These are phyloP conservation scores for Salinomyces thailandicus DNA, from an alignment of 2,329 filamentous ascomycete genomes.

Conservation along the genomic window DNA sequence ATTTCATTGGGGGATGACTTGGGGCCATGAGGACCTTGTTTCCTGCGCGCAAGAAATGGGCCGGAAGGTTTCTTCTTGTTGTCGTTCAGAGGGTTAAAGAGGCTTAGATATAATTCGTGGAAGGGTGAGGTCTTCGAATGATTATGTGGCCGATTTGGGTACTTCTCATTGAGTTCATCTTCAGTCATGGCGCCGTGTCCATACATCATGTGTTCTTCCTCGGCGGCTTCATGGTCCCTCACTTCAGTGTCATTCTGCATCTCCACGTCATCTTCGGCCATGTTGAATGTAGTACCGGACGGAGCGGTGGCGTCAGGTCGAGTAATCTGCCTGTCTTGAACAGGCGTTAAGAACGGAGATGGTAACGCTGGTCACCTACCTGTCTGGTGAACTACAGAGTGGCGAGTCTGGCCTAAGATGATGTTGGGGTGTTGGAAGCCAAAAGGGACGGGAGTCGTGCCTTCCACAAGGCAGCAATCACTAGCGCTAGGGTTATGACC, in stretches of 20 bases:
- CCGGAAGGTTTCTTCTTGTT: slow-evolving; percentile 63
- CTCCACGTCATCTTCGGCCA: slow-evolving; percentile 18
- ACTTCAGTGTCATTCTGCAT: slow-evolving; percentile 18
- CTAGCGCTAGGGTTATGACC: not conserved
- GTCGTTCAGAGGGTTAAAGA: slow-evolving; percentile 74
- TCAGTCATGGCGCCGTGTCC: slow-evolving; percentile 33
- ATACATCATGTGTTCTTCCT: slow-evolving; percentile 42
- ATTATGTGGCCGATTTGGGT: slow-evolving; percentile 74
- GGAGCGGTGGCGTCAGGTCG: not conserved
- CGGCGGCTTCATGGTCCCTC: slow-evolving; percentile 32
- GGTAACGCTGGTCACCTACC: not conserved
- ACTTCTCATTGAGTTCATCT: slow-evolving; percentile 47
- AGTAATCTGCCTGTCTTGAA: too few species aligned
- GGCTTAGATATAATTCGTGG: slow-evolving; percentile 60
- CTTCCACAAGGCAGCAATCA: not conserved
- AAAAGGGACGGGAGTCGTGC: not conserved
- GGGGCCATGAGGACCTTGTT: slow-evolving; percentile 49
- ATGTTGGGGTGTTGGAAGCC: not conserved
- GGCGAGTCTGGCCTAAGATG: not conserved
- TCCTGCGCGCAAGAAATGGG: slow-evolving; percentile 43
- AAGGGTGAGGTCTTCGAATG: slow-evolving; percentile 71
- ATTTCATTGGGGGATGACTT: slow-evolving; percentile 56
- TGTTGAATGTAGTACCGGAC: slow-evolving; percentile 12
- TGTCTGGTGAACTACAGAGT: not conserved
- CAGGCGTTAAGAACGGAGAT: too few species aligned